Evolutionary conservation across 305 asterid species (phyloP).

Genomic region (Ilex paraguariensis): DNA sequence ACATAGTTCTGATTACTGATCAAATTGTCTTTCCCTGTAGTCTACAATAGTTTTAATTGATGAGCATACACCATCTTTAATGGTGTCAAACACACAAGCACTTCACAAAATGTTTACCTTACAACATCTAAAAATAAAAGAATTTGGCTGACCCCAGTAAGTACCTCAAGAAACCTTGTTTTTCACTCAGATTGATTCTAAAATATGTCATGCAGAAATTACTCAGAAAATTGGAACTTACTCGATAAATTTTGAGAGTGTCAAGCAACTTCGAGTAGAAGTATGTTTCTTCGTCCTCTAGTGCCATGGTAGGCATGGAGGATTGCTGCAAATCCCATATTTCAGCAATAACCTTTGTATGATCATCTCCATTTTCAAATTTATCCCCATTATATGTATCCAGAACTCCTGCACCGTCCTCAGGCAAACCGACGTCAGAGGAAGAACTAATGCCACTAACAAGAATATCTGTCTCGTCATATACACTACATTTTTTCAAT

Average conservation of each 20-base stretch:
- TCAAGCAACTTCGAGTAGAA: conserved; percentile 81
- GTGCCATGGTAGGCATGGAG: conserved; percentile 23
- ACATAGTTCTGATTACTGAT: too few species aligned
- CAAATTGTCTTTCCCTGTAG: too few species aligned
- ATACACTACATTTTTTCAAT: conserved; percentile 44
- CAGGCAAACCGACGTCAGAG: conserved; percentile 35
- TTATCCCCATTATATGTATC: conserved; percentile 39
- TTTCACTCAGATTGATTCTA: too few species aligned
- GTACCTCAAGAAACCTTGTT: too few species aligned
- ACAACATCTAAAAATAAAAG: too few species aligned
- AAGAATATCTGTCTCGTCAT: conserved; percentile 59
- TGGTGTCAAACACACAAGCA: too few species aligned
- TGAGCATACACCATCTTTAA: too few species aligned
- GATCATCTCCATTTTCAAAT: conserved; percentile 26
- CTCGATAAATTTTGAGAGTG: conserved; percentile 60
- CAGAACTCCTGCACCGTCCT: conserved; percentile 32
- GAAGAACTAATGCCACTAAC: conserved; percentile 61
- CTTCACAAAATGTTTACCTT: too few species aligned
- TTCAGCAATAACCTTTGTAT: conserved; percentile 37
- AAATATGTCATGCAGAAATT: too few species aligned
- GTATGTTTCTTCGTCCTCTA: conserved; percentile 49
- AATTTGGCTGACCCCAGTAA: too few species aligned
- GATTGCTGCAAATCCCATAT: conserved; percentile 49
- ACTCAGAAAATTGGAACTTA: conserved; percentile 35
- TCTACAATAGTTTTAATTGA: too few species aligned